A percentile compares a stretch with the other conserved stretches of the same genome.
Evolutionary conservation across 805 yeast species (phyloP).

Genomic region (Yarrowia osloensis): DNA sequence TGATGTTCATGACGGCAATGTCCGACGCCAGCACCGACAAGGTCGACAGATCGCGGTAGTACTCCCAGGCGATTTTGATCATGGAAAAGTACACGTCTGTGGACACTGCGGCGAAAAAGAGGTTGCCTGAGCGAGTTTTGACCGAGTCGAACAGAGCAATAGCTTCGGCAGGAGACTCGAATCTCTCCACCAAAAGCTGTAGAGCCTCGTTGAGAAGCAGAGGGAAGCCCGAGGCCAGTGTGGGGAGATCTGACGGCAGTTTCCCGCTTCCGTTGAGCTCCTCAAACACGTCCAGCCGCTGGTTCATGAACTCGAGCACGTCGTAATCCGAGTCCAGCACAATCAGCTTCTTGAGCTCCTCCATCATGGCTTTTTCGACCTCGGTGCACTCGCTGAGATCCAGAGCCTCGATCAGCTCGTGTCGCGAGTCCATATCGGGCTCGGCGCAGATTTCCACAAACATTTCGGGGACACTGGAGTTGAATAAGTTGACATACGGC

Average conservation of each 20-base stretch:
- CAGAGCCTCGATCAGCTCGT: background rate
- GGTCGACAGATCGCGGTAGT: constrained; percentile 43
- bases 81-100: constrained; percentile 46
- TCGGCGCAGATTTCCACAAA: background rate
- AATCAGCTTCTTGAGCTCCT: background rate
- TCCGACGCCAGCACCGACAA: background rate
- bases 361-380: background rate
- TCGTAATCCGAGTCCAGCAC: constrained; percentile 17
- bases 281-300: background rate
- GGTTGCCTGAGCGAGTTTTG: constrained; percentile 43
- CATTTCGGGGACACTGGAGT: background rate
- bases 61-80: constrained; percentile 46
- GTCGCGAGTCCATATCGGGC: background rate
- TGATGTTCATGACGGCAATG: background rate
- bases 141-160: constrained; percentile 44
- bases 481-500: background rate
- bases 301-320: constrained; percentile 6
- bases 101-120: constrained; percentile 45
- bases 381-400: background rate
- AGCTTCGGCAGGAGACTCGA: constrained; percentile 43
- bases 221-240: constrained; percentile 31
- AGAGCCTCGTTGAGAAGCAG: constrained; percentile 34
- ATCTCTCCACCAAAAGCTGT: constrained; percentile 35
- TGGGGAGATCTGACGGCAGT: constrained; percentile 26
- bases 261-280: background rate